Evolutionary conservation across 805 yeast species (phyloP), one percentile per base, ranked within the genome.

Genomic region (Blastobotrys americana): DNA sequence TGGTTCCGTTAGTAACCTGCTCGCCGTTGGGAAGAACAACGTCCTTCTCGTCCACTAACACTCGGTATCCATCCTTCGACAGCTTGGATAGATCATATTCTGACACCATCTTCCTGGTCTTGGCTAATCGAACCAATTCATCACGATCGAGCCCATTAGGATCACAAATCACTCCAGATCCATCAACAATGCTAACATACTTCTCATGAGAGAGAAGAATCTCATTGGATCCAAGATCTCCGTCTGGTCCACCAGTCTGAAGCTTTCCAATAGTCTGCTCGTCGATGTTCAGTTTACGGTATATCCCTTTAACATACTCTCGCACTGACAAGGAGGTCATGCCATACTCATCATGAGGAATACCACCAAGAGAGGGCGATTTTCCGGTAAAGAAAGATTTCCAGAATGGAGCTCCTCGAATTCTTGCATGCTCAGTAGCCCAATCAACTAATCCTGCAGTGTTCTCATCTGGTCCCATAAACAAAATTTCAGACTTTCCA

Each of bases 391-490:
- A 82, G 72, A 90, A 90, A 1, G 97, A 90, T 68, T 87, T 90
- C 98, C 98, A 90, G 88, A 96, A 87, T 42, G 88, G 83, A 39
- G 97, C 96, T 50, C 95, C 95, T 67, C 98, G 81, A 46, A 70
- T 67, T 58, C 84, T 79, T 21, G 98, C 97, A 63, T 90, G 97
- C 55, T 80, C 68, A 20, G 97, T 93, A 8, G 98, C 97, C 97
- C 97, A 90, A 65, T 93, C 89, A 42, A 88, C 95, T 59, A 84
- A 82, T 19, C 82, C 83, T 17, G 98, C 97, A 43, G 97, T 89
- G 64, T 95, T 95, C 73, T 90, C 98, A 69, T 90, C 98, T n/a
- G 98, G 98, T 44, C 98, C 98, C 81, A 90, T 83, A 66, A 86
- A 90, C 55, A 93, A 70, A 56, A 93, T 90, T 71, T 90, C 98